Base-by-base conservation (phyloP, 768 basidiomycete genomes). In the Lactifluus rugatus region DNA sequence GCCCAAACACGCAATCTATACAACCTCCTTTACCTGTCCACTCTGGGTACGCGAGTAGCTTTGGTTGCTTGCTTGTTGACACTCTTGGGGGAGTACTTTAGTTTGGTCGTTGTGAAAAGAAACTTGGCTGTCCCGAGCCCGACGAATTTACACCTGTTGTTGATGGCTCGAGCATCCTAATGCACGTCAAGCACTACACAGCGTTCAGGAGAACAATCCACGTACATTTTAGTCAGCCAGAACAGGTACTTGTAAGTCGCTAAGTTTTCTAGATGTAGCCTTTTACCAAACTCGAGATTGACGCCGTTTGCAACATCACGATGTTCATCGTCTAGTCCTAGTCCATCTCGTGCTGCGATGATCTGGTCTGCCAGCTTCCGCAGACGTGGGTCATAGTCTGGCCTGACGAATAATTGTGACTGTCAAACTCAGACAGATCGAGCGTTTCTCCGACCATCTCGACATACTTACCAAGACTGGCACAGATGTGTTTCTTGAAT, bases 381-480 rank as follows among this genome's bases (percentile, higher is more conserved):
- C 17, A 98, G 77, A 17, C 78, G 75, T 5, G 80, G 78, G 67
- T 98, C 92, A 62, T 95, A 95, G 54, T 93, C 90, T 0, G 95
- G 85, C 66, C 90, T 92, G 66, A 99, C 93, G 17, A 93, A 66
- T 87, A 93, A 64, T 87, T 88, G 70, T 97, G 92, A 13, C 79
- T 78, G 31, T 89, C 85, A 6, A 96, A 78, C 56, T 94, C 83
- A 21, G 84, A 82, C 17, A 97, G 81, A 66, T 99, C 96, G 44
- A 99, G 81, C 0, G 96, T 98, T 61, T 90, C 84, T 69, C 97
- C 93, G 2, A 98, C 94, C 89, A 98, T 94, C 60, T 93, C 89
- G 2, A 79, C 76, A 65, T 93, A 95, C 67, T 90, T 90, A 13
- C 75, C 76, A 5, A 98, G 79, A 51, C 74, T 83, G 0, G 68